A percentile compares a stretch with the other conserved stretches of the same genome.
Conservation (phyloP, 441 rosid genomes). For the Pelargonium cotyledonis region DNA sequence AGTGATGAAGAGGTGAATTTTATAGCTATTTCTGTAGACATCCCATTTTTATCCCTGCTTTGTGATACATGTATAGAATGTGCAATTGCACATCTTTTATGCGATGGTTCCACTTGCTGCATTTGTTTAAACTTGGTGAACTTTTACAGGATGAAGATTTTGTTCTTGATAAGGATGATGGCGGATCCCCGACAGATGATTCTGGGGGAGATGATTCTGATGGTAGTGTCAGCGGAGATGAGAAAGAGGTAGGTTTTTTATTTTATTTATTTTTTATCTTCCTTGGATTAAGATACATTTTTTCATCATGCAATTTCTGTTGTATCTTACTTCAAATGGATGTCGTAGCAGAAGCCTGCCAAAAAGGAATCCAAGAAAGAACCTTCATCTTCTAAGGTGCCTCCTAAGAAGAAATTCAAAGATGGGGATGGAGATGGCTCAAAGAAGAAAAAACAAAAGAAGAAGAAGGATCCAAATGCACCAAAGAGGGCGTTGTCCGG, state of each 20-base stretch:
- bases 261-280: slow-evolving; percentile 6
- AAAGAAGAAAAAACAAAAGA: slow-evolving; percentile 75
- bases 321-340: slow-evolving; percentile 4
- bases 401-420: slow-evolving; percentile 60
- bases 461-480: slow-evolving; percentile 95
- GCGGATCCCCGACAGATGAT: slow-evolving; percentile 82
- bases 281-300: not conserved
- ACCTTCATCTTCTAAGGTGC: slow-evolving; percentile 50
- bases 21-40: not conserved
- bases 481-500: slow-evolving; percentile 85
- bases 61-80: too few relatives aligned
- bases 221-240: slow-evolving; percentile 66
- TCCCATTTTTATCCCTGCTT: too few relatives aligned
- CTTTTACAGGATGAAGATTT: slow-evolving; percentile 81
- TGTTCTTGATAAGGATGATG: slow-evolving; percentile 74
- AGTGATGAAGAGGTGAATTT: slow-evolving; percentile 82
- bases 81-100: not conserved
- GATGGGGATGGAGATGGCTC: slow-evolving; percentile 62
- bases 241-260: slow-evolving; percentile 53
- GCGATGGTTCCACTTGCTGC: not conserved
- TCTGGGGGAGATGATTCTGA: slow-evolving; percentile 86
- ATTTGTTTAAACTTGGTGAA: slow-evolving; percentile 9
- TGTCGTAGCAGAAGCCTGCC: slow-evolving; percentile 52
- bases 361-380: slow-evolving; percentile 68
- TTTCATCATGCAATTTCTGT: too few relatives aligned